These are phyloP conservation scores for Ophiocordyceps camponoti-leonardi DNA, from an alignment of 2,329 filamentous ascomycete species.

Conservation along the genomic window DNA sequence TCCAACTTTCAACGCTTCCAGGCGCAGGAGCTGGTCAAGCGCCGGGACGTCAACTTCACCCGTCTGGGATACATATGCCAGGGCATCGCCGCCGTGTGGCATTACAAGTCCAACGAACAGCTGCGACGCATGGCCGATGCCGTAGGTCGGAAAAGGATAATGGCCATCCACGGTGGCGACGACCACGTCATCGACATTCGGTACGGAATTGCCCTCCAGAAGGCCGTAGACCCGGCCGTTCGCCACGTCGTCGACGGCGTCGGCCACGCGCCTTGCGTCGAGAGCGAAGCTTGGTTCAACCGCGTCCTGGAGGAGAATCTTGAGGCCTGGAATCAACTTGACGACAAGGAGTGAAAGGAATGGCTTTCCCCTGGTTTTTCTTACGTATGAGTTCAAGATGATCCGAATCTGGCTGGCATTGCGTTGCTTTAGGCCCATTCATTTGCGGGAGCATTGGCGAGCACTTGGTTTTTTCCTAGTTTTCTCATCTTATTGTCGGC, in stretches of 20 bases:
- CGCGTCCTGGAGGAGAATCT: conserved; percentile 39
- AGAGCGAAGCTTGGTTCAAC: conserved; percentile 55
- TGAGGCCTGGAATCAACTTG: conserved; percentile 30
- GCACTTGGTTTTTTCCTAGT: no score
- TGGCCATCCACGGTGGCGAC: conserved; percentile 57
- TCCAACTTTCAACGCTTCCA: conserved; percentile 71
- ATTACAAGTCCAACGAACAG: conserved; percentile 54
- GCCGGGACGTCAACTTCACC: conserved; percentile 41
- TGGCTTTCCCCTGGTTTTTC: neutral
- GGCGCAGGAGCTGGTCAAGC: conserved; percentile 62
- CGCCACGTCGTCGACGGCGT: conserved; percentile 49
- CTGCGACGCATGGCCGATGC: conserved; percentile 44
- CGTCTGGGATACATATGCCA: conserved; percentile 57
- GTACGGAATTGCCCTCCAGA: conserved; percentile 52
- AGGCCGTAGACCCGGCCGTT: conserved; percentile 42
- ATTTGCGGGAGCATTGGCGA: no score
- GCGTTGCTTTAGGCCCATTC: no score
- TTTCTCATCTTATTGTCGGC: neutral
- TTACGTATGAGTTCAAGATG: neutral
- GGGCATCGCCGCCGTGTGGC: conserved; percentile 62
- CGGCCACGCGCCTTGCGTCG: conserved; percentile 60
- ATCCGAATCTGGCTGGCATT: no score
- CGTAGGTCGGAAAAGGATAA: conserved; percentile 56
- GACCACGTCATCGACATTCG: conserved; percentile 65
- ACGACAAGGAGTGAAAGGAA: neutral